Base-by-base conservation (phyloP, 192 early-diverging fungal species). In the Backusella parvicylindrica region DNA sequence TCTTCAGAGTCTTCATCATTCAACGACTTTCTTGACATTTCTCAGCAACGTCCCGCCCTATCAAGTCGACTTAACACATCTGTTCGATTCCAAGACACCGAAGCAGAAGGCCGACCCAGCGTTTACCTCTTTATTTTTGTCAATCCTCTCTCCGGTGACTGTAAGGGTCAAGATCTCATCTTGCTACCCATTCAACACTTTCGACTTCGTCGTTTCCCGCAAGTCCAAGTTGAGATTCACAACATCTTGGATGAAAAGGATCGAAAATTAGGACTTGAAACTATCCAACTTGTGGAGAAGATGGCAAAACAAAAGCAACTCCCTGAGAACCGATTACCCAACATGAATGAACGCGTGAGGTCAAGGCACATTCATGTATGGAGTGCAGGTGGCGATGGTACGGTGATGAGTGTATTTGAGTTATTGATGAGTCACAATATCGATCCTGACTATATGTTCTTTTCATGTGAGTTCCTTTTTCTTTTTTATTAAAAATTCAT, bases 301-400 rank as follows among this genome's bases (percentile, higher is more conserved):
- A 76, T 75, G 70, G 56, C 73, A 15, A 68, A 78, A 36, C 63
- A 28, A 6, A 40, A 49, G 15, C 67, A 73, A 15, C 36, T 68
- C 3, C 64, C 73, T 43, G 33, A 72, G 2, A 47, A 43, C 6
- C 75, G 81, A 37, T 80, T 82, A 78, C 84, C 76, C 2, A 81
- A 81, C 21, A 82, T 78, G 1, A 36, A 68, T 23, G 66, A 68
- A 36, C 33, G n/a, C 21, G 81, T 83, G 2, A 50, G 81, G 40
- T 72, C 79, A 63, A 23, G 75, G 21, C 75, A 91, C 73, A 78
- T 93, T 68, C 92, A 93, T 79, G 88, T 90, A 36, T 93, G 92
- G 92, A 88, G 86, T 70, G 91, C 90, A 0, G 92, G 92, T 26
- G 92, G 92, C 23, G 92, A 93, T 80, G 92, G 92, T 36, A 93